A percentile compares a stretch with the other conserved stretches of the same genome.
Evolutionary conservation across 805 yeast species (phyloP).

Genomic region (Barnettozyma populi): DNA sequence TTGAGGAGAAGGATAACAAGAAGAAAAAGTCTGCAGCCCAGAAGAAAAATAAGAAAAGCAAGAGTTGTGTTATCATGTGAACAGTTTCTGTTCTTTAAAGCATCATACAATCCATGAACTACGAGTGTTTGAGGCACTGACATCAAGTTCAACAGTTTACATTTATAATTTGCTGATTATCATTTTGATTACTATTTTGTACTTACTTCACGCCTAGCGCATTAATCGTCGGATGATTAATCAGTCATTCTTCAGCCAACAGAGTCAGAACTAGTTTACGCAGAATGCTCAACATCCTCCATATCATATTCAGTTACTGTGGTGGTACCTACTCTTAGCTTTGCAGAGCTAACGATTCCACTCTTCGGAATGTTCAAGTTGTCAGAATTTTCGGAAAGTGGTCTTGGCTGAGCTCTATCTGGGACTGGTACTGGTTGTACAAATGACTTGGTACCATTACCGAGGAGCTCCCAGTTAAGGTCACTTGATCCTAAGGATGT

Average conservation of each 20-base stretch:
- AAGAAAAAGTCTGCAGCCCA: constrained; percentile 5
- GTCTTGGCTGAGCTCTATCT: constrained; percentile 3
- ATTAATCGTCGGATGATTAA: too few relatives aligned
- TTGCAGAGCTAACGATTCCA: background rate
- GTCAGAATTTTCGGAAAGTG: constrained; percentile 6
- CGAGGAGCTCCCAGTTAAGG: background rate
- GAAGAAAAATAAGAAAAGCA: constrained; percentile 15
- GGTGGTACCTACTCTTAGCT: background rate
- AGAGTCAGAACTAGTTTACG: background rate
- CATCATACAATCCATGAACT: background rate
- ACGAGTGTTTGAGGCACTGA: background rate
- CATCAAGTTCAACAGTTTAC: background rate
- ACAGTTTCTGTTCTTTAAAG: background rate
- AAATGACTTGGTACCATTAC: background rate
- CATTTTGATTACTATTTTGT: background rate
- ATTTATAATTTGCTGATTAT: background rate
- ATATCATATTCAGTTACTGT: background rate
- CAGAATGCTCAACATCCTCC: background rate
- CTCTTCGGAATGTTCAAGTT: constrained; percentile 2
- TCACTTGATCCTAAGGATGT: background rate
- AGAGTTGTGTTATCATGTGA: constrained; percentile 22
- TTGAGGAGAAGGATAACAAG: constrained; percentile 4
- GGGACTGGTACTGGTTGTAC: constrained; percentile 9
- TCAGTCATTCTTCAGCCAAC: too few relatives aligned
- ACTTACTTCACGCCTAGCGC: too few relatives aligned